Percentiles rank a stretch among this genome's conserved stretches.
Conservation (phyloP, 139 green algal species). For the Chlorella sp. region DNA sequence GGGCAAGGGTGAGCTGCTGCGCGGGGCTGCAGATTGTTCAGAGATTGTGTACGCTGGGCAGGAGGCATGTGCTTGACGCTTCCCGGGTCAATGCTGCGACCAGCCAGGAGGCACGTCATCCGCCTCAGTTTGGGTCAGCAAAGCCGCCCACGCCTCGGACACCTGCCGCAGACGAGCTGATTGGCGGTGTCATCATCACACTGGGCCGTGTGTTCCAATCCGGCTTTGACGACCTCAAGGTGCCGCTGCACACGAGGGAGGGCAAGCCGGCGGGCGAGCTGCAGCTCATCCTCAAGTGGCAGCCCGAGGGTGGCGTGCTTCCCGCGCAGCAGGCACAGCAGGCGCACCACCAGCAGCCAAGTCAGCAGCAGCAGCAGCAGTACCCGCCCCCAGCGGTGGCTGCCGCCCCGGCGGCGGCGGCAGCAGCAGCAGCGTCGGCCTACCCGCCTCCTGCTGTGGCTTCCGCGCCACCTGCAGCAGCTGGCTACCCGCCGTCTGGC, state of each 20-base stretch:
- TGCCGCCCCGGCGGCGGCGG: neutral
- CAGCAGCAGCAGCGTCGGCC: neutral
- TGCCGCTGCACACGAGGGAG: constrained; percentile 8
- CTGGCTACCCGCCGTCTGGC: neutral
- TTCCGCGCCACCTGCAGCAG: neutral
- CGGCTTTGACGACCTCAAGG: constrained; percentile 1
- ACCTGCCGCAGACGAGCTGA: neutral
- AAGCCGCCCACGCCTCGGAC: too few relatives aligned
- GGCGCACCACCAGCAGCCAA: neutral
- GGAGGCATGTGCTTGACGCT: too few relatives aligned
- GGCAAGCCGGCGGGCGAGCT: neutral
- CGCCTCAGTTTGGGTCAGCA: too few relatives aligned
- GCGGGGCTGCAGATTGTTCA: neutral
- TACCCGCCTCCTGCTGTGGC: neutral
- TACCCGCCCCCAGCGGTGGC: neutral
- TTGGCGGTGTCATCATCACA: neutral
- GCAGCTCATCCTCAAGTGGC: constrained; percentile 28
- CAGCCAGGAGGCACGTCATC: too few relatives aligned
- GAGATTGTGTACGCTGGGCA: too few relatives aligned
- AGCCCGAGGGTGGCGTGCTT: neutral
- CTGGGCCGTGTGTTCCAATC: neutral
- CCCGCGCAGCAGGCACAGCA: neutral
- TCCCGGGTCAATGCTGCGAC: too few relatives aligned
- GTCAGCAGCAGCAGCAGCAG: neutral
- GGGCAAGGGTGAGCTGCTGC: constrained; percentile 10